phyloP scores from a whole-genome alignment of 2,329 filamentous ascomycete species.

The Colletotrichum sp. region DNA sequence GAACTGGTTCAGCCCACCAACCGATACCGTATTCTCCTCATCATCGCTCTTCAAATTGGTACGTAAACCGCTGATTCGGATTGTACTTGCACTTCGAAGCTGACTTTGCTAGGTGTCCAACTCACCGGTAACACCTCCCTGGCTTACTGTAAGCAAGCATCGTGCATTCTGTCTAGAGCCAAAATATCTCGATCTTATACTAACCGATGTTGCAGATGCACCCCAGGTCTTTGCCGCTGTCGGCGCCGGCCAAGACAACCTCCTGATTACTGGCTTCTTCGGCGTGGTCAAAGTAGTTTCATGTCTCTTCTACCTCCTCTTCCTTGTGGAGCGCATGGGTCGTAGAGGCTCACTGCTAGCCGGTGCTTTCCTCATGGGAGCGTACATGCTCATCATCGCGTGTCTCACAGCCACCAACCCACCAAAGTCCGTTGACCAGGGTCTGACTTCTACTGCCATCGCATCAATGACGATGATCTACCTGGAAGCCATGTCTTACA shows the following conservation, averaged over 20 bases:
- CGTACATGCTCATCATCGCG: conserved; percentile 57
- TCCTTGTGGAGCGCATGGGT: conserved; percentile 52
- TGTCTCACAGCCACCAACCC: conserved; percentile 52
- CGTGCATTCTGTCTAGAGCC: too few species aligned
- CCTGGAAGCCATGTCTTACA: conserved; percentile 54
- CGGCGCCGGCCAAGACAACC: conserved; percentile 44
- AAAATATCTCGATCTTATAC: background rate
- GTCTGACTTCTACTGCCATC: conserved; percentile 43
- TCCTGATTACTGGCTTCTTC: conserved; percentile 58
- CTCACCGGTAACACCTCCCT: conserved; percentile 56
- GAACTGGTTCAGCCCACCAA: conserved; percentile 52
- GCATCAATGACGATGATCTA: conserved; percentile 57
- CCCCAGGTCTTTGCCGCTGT: conserved; percentile 57
- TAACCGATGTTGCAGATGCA: conserved; percentile 35
- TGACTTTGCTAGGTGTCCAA: conserved; percentile 36
- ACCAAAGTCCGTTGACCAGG: conserved; percentile 30
- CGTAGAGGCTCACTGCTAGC: conserved; percentile 52
- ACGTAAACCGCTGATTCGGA: background rate
- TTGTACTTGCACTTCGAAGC: background rate
- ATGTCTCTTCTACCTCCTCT: conserved; percentile 50
- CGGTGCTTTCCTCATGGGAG: conserved; percentile 54
- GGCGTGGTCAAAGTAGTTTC: conserved; percentile 56
- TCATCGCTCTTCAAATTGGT: conserved; percentile 54
- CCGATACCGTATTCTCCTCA: conserved; percentile 51
- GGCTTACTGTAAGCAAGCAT: conserved; percentile 44